Evolutionary conservation across 192 early-diverging fungal genomes (phyloP).

Genomic region (Chytriomyces sp.): DNA sequence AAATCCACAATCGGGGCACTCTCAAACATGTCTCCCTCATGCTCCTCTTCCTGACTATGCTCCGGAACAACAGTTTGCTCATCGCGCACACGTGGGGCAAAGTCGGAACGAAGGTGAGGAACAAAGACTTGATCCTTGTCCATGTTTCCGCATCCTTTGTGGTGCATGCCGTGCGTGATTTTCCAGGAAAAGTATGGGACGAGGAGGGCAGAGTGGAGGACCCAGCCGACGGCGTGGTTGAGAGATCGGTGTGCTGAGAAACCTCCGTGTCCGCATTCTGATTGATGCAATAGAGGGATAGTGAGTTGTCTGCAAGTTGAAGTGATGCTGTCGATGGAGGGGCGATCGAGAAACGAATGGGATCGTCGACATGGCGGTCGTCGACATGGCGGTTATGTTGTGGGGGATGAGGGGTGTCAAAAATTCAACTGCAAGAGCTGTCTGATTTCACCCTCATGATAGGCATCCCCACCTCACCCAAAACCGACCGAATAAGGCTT

Average conservation of each 20-base stretch:
- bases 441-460: neutral
- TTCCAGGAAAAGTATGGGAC: conserved; percentile 96
- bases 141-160: conserved; percentile 90
- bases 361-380: too few relatives aligned
- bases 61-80: conserved; percentile 41
- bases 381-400: too few relatives aligned
- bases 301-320: neutral
- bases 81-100: conserved; percentile 28
- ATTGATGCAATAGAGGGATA: neutral
- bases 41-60: conserved; percentile 54
- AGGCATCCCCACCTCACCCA: neutral
- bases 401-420: too few relatives aligned
- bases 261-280: conserved; percentile 93
- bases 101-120: conserved; percentile 70
- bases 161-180: conserved; percentile 85
- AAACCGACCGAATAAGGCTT: neutral
- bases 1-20: conserved; percentile 76
- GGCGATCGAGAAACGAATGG: neutral
- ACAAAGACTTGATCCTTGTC: conserved; percentile 95
- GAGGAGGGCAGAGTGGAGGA: conserved; percentile 87
- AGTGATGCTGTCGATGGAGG: neutral
- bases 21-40: conserved; percentile 62
- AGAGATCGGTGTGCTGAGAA: conserved; percentile 86
- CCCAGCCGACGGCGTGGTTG: conserved; percentile 86
- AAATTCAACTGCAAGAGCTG: neutral